Percentiles rank a stretch among this genome's conserved stretches.
Conservation (phyloP, 192 early-diverging fungal genomes). For the Neocallimastix lanati region DNA sequence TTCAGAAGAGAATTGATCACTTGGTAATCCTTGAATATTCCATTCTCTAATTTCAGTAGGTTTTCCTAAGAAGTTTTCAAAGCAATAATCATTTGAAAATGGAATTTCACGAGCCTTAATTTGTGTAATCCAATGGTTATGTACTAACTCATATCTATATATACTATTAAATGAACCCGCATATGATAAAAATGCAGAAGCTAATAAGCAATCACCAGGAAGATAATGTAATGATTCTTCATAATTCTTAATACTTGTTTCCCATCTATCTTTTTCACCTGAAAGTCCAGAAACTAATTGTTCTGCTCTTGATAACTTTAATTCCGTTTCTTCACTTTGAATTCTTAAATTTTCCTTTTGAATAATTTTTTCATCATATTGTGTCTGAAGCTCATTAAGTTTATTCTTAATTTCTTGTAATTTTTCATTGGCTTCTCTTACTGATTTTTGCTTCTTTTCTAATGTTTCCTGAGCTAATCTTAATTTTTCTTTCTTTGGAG, state of each 20-base stretch:
- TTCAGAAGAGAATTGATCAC: not conserved
- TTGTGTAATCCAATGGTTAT: not conserved
- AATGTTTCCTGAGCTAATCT: constrained; percentile 3
- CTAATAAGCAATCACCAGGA: not conserved
- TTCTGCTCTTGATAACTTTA: constrained; percentile 2
- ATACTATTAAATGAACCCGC: constrained; percentile 1
- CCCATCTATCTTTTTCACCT: constrained; percentile 3
- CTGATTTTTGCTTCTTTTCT: constrained; percentile 3
- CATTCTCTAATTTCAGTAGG: constrained; percentile 22
- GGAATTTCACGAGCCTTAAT: constrained; percentile 2
- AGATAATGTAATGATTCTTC: not conserved
- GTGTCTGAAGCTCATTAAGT: not conserved
- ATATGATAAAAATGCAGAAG: constrained; percentile 2
- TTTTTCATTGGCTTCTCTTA: constrained; percentile 1
- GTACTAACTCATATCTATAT: not conserved
- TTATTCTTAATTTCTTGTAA: constrained; percentile 4
- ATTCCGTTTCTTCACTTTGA: constrained; percentile 1
- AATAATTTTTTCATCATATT: constrained; percentile 2
- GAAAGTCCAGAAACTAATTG: constrained; percentile 1
- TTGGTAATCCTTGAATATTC: constrained; percentile 25
- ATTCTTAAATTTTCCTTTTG: constrained; percentile 1
- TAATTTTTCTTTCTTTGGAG: constrained; percentile 2
- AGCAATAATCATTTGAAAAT: not conserved
- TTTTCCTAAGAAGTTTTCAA: constrained; percentile 3
- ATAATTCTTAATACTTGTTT: not conserved